Evolutionary conservation across 1,139 yeast genomes (phyloP).

Genomic region (Suhomyces yuchorum): DNA sequence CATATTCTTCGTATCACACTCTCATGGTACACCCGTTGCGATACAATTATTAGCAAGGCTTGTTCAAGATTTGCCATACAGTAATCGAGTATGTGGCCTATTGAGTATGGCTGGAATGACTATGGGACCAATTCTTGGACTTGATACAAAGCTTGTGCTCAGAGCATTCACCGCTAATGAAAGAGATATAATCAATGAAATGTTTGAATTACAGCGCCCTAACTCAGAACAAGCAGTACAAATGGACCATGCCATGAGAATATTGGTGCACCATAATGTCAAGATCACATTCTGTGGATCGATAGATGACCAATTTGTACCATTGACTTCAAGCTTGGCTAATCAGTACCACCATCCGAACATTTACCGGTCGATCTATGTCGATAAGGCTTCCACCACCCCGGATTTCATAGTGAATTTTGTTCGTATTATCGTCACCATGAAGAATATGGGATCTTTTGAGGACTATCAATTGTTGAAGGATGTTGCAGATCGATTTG

Average conservation of each 20-base stretch:
- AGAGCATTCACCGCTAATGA: slow-evolving; percentile 50
- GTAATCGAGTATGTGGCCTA: slow-evolving; percentile 33
- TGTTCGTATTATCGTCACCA: slow-evolving; percentile 36
- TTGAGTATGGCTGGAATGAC: slow-evolving; percentile 50
- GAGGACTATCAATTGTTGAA: slow-evolving; percentile 34
- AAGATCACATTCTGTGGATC: slow-evolving; percentile 55
- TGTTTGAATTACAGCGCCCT: slow-evolving; percentile 49
- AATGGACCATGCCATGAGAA: slow-evolving; percentile 34
- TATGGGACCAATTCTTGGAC: slow-evolving; percentile 46
- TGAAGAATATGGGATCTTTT: slow-evolving; percentile 40
- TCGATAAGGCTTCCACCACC: slow-evolving; percentile 29
- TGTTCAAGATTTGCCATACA: slow-evolving; percentile 19
- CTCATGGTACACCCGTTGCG: slow-evolving; percentile 49
- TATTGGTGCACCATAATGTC: slow-evolving; percentile 42
- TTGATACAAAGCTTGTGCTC: slow-evolving; percentile 49
- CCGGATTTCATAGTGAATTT: slow-evolving; percentile 35
- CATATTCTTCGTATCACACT: slow-evolving; percentile 46
- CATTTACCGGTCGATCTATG: slow-evolving; percentile 45
- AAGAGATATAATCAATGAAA: slow-evolving; percentile 50
- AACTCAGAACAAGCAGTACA: slow-evolving; percentile 34
- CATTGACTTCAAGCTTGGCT: slow-evolving; percentile 49
- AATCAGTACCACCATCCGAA: slow-evolving; percentile 53
- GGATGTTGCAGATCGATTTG: slow-evolving; percentile 36
- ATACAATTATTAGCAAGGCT: slow-evolving; percentile 44
- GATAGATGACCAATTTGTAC: slow-evolving; percentile 47